phyloP scores from a whole-genome alignment of 805 yeast species.

The Jamesozyma hellenica region DNA sequence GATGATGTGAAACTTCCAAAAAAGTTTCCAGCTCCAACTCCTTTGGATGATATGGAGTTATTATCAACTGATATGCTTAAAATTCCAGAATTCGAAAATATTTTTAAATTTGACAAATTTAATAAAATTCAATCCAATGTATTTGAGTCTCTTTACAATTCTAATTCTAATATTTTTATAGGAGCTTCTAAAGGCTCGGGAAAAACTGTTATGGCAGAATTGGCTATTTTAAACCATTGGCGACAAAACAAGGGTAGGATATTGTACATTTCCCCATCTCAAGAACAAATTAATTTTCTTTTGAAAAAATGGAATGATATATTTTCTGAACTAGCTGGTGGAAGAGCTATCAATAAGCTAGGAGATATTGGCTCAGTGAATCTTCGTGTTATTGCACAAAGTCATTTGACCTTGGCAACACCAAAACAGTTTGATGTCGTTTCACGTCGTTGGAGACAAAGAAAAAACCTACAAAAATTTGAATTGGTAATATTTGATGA shows the following conservation, averaged over 20 bases:
- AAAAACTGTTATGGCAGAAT: constrained; percentile 58
- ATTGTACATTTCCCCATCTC: constrained; percentile 59
- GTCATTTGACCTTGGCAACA: constrained; percentile 66
- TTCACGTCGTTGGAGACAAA: constrained; percentile 74
- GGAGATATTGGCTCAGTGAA: constrained; percentile 45
- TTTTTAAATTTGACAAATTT: constrained; percentile 43
- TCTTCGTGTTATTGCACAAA: constrained; percentile 42
- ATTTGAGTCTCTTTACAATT: constrained; percentile 47
- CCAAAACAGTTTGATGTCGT: constrained; percentile 67
- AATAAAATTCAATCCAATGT: constrained; percentile 69
- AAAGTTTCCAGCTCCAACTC: constrained; percentile 24
- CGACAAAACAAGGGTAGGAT: constrained; percentile 57
- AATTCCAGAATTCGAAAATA: constrained; percentile 36
- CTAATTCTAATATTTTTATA: constrained; percentile 50
- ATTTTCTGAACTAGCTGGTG: constrained; percentile 42
- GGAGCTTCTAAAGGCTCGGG: constrained; percentile 74
- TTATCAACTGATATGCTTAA: constrained; percentile 42
- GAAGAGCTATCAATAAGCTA: constrained; percentile 46
- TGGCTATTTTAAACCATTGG: constrained; percentile 70
- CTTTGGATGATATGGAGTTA: constrained; percentile 27
- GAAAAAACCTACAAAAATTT: constrained; percentile 58
- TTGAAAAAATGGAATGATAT: constrained; percentile 43
- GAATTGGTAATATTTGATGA: constrained; percentile 68
- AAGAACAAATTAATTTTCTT: constrained; percentile 42
- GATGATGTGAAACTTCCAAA: constrained; percentile 19